These are phyloP conservation scores for Neocucurbitaria cava DNA, from an alignment of 2,329 filamentous ascomycete species.

Conservation along the genomic window DNA sequence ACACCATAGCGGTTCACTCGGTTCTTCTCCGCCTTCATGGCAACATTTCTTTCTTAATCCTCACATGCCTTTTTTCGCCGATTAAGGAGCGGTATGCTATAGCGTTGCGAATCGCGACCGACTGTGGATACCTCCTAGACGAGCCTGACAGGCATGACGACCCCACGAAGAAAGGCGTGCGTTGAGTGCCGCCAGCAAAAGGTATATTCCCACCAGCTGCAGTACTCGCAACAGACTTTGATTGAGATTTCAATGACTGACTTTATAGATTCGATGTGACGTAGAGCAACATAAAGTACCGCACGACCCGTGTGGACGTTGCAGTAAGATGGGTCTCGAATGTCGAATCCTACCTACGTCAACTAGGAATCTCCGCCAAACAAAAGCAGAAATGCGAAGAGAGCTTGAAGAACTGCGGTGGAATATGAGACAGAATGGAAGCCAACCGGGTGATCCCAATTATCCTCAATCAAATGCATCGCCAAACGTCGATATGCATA, in stretches of 20 bases:
- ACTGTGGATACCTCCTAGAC: constrained; percentile 30
- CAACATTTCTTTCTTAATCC: constrained; percentile 25
- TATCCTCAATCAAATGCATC: constrained; percentile 37
- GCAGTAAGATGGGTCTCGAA: constrained; percentile 46
- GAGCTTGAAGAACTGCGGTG: constrained; percentile 46
- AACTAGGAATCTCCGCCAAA: constrained; percentile 46
- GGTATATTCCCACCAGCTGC: constrained; percentile 25
- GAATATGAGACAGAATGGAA: constrained; percentile 40
- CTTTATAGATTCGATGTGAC: constrained; percentile 46
- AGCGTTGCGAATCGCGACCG: constrained; percentile 24
- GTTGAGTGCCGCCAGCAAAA: constrained; percentile 49
- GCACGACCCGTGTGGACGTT: constrained; percentile 45
- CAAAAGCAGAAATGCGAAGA: constrained; percentile 48
- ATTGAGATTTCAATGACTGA: constrained; percentile 17
- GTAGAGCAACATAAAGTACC: constrained; percentile 48
- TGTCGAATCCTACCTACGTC: constrained; percentile 47
- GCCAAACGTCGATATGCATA: constrained; percentile 34
- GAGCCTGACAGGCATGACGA: constrained; percentile 37
- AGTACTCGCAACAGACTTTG: constrained; percentile 2
- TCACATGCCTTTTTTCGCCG: constrained; percentile 36
- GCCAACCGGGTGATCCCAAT: constrained; percentile 32
- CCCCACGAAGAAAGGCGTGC: constrained; percentile 46
- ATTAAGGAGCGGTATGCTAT: constrained; percentile 29
- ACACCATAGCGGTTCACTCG: constrained; percentile 22
- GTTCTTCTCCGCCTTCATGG: constrained; percentile 21